Base-by-base conservation (phyloP, 352 stramenopile genomes). In the Phytophthora pini region DNA sequence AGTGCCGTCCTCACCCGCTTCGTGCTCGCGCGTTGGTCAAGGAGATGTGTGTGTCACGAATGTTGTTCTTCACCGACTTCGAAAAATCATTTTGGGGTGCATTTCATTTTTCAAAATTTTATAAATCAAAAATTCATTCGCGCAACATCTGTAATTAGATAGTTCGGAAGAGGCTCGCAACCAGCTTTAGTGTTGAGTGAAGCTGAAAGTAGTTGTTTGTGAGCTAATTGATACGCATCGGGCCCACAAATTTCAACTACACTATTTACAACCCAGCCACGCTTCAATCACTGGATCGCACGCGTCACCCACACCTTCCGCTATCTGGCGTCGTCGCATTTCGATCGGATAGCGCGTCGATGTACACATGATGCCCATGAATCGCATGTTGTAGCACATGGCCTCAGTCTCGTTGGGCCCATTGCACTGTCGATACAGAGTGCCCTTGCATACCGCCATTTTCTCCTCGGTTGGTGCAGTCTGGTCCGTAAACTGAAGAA, bases 371-470 rank as follows among this genome's bases (percentile, higher is more conserved):
- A 70, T 66, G 0, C 15, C 66, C 66, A 74, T 74, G 5, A 62
- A 31, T 17, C 60, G 43, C 2, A 38, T 39, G 8, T 70, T 69
- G 32, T 66, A 70, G 20, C 64, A 63, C 64, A 72, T 72, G 13
- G 50, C 27, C 11, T 63, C 51, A 5, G 34, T 41, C 11, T 51
- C 36, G 0, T 27, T 49, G 2, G 41, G 24, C 1, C 29, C 24
- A 1, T 34, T 9, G 40, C 70, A 72, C 26, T 61, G 56, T 12
- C 55, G 56, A 51, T 64, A 75, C 51, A 75, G 40, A 9, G 54
- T 70, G 7, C 65, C 70, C 10, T 70, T 69, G 54, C 64, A 77
- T 38, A 56, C 48, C 6, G 13, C 34, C 53, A 65, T 63, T 9
- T 49, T 17, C 9, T 68, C 52, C n/a, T 8, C 15, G 3, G 61